phyloP scores from a whole-genome alignment of 108 stramenopile species.

The Nannochloropsis gaditana region DNA sequence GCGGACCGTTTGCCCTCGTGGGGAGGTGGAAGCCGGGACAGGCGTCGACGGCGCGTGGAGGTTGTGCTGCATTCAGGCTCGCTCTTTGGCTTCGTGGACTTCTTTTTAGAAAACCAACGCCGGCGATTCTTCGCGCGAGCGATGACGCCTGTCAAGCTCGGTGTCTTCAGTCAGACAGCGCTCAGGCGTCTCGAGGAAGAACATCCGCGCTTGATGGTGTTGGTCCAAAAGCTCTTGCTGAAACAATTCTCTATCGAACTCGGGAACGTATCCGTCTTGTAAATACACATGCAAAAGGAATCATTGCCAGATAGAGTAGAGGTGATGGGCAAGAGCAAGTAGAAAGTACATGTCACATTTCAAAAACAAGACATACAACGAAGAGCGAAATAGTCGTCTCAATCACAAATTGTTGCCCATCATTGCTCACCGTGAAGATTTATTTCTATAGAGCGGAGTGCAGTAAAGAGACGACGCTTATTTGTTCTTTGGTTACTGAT shows the following conservation, averaged over 20 bases:
- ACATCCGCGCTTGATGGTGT: conserved; percentile 32
- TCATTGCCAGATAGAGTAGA: too few relatives aligned
- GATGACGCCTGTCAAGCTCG: not conserved
- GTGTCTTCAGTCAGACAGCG: conserved; percentile 29
- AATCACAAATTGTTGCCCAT: too few relatives aligned
- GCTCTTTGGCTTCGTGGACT: conserved; percentile 45
- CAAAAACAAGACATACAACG: too few relatives aligned
- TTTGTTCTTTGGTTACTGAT: too few relatives aligned
- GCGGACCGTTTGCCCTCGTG: not conserved
- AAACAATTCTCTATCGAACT: conserved; percentile 40
- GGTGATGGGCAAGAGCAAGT: too few relatives aligned
- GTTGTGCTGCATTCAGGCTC: conserved; percentile 25
- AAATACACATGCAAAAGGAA: not conserved
- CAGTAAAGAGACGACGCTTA: too few relatives aligned
- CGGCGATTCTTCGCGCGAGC: conserved; percentile 31
- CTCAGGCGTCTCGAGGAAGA: conserved; percentile 32
- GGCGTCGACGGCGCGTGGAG: conserved; percentile 4
- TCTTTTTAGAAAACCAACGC: conserved; percentile 33
- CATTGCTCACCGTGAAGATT: too few relatives aligned
- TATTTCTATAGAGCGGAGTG: too few relatives aligned
- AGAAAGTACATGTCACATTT: too few relatives aligned
- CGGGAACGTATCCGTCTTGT: conserved; percentile 26
- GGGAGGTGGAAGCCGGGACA: not conserved
- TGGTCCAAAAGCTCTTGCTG: conserved; percentile 34
- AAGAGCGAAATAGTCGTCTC: too few relatives aligned